Evolutionary conservation across 371 early-diverging fungal species (phyloP).

Genomic region (Mortierella sp.): DNA sequence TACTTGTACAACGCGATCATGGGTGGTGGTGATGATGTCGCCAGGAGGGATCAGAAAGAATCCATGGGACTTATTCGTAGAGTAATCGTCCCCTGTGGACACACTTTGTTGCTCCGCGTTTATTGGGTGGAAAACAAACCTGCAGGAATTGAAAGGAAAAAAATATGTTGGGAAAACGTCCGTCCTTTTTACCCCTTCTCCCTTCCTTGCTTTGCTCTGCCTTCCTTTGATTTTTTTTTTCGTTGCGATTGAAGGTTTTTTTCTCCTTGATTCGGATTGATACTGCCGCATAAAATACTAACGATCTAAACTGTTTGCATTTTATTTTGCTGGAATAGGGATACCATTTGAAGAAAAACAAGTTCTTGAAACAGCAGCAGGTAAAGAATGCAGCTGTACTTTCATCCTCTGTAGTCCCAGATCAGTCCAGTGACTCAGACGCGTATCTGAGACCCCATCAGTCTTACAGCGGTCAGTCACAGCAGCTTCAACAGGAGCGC

Average conservation of each 20-base stretch:
- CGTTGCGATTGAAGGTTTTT: not conserved
- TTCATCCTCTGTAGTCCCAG: not conserved
- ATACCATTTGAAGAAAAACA: conserved; percentile 22
- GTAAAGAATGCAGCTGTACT: not conserved
- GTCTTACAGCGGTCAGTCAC: not conserved
- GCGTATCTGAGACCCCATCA: conserved; percentile 20
- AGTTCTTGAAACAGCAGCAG: conserved; percentile 13
- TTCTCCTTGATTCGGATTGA: not conserved
- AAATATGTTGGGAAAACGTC: no score
- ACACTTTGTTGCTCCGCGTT: no score
- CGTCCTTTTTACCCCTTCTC: not conserved
- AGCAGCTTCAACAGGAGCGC: not conserved
- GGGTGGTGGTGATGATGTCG: not conserved
- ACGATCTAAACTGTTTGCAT: not conserved
- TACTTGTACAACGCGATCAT: not conserved
- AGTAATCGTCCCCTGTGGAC: no score
- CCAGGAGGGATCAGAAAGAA: not conserved
- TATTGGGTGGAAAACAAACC: no score
- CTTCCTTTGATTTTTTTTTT: not conserved
- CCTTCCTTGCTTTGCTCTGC: not conserved
- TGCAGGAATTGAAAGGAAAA: no score
- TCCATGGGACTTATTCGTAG: no score
- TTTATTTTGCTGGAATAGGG: conserved; percentile 14
- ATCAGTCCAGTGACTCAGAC: conserved; percentile 1
- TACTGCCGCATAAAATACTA: not conserved